Base-by-base conservation (phyloP, 1,284 basidiomycete genomes). In the Puccinia coronata region DNA sequence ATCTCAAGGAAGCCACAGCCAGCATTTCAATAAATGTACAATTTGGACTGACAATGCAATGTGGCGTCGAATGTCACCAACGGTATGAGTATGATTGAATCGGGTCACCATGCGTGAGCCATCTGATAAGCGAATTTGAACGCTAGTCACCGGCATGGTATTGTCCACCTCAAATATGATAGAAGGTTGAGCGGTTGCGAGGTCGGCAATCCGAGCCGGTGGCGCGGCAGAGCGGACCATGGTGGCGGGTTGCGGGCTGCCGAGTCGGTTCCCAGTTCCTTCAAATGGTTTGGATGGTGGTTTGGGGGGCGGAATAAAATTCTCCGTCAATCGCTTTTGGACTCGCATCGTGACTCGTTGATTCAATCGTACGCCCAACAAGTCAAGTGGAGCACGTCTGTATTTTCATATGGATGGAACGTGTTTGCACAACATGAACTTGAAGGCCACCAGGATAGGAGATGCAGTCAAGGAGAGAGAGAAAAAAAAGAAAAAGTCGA, bases 81-180 rank as follows among this genome's bases (percentile, higher is more conserved):
- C 91, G 0, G 94, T 98, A 85, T 98, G 95, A 14, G 91, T 92
- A 80, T 95, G 88, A 87, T 99, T 99, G 92, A 98, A 93, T 76
- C 93, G 88, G 67, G 90, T 92, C 2, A 95, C 92, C 86, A 96
- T 90, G 92, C 92, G 90, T n/a, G 93, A 93, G 16, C 97, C 97
- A 87, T 98, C 95, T 14, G 92, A 92, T 67, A 98, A 86, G 69
- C 96, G 89, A 79, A 98, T 89, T 87, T 98, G 96, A n/a, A 99
- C 89, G 84, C 91, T 94, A 47, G 96, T 98, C 75, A 91, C 92
- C 0, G 96, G 96, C 86, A 90, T 88, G 25, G 88, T 89, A 84
- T 90, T 89, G 85, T 98, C 94, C 5, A 98, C 92, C 86, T 92
- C 90, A 85, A 97, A 96, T 82, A 88, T 87, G 6, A 73, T 80